These are phyloP conservation scores for Trichophaea hybrida DNA, from an alignment of 2,329 filamentous ascomycete genomes.

Conservation along the genomic window DNA sequence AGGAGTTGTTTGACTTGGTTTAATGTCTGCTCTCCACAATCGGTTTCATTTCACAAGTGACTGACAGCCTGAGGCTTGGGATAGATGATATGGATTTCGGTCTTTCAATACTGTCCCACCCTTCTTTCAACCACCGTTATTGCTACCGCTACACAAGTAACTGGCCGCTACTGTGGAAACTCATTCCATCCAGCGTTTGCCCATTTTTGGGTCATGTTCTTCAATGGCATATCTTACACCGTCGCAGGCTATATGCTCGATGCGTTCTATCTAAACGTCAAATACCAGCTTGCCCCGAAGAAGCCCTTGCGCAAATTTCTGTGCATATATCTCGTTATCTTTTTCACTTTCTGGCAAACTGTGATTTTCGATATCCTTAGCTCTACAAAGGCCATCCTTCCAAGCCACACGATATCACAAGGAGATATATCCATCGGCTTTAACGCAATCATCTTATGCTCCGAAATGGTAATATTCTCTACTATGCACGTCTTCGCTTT, in stretches of 20 bases:
- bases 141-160: constrained; percentile 57
- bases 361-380: constrained; percentile 42
- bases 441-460: constrained; percentile 58
- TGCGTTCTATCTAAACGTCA: constrained; percentile 72
- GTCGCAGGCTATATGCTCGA: constrained; percentile 81
- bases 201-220: constrained; percentile 66
- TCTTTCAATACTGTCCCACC: constrained; percentile 78
- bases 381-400: constrained; percentile 48
- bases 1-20: constrained; percentile 39
- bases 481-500: constrained; percentile 72
- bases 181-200: constrained; percentile 64
- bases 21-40: too few relatives aligned
- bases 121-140: constrained; percentile 66
- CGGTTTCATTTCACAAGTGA: too few relatives aligned
- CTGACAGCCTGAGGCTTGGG: too few relatives aligned
- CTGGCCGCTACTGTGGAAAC: constrained; percentile 57
- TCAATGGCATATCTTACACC: constrained; percentile 58
- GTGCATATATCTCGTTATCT: constrained; percentile 82
- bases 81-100: constrained; percentile 61
- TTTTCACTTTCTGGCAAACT: constrained; percentile 78
- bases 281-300: constrained; percentile 51
- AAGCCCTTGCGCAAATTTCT: constrained; percentile 64
- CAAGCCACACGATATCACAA: constrained; percentile 48
- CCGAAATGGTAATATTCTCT: constrained; percentile 74
- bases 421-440: constrained; percentile 71